phyloP scores from a whole-genome alignment of 73 alveolate genomes.

The Tetrahymena elliotti region DNA sequence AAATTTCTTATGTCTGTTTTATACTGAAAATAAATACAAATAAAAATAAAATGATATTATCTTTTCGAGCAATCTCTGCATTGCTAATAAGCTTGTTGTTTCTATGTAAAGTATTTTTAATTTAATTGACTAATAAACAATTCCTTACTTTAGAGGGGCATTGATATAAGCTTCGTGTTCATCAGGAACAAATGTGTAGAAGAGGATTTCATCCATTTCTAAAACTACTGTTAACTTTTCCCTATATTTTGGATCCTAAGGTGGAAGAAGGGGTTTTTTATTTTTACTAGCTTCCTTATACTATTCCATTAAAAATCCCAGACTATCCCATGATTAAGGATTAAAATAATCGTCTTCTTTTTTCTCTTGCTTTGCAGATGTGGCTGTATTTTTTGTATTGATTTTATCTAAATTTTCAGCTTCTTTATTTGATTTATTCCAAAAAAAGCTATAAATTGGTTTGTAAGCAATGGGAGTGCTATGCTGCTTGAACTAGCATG shows the following conservation, averaged over 20 bases:
- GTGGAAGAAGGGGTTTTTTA: conserved; percentile 22
- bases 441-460: neutral
- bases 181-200: conserved; percentile 44
- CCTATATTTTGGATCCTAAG: conserved; percentile 4
- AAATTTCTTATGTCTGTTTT: neutral
- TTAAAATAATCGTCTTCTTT: neutral
- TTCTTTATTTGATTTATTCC: neutral
- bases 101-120: neutral
- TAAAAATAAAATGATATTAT: neutral
- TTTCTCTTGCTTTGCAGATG: neutral
- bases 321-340: conserved; percentile 22
- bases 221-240: conserved; percentile 37
- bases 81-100: neutral
- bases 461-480: neutral
- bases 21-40: neutral
- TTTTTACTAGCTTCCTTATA: conserved; percentile 9
- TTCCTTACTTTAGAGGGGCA: conserved; percentile 10
- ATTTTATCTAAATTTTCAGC: neutral
- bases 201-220: conserved; percentile 37
- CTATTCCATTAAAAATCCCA: conserved; percentile 8
- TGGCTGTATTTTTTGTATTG: neutral
- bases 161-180: conserved; percentile 35
- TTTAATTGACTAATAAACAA: neutral
- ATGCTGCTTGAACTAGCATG: neutral
- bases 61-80: neutral